These are phyloP conservation scores for Collybia mongolica DNA, from an alignment of 768 basidiomycete species.

Conservation along the genomic window DNA sequence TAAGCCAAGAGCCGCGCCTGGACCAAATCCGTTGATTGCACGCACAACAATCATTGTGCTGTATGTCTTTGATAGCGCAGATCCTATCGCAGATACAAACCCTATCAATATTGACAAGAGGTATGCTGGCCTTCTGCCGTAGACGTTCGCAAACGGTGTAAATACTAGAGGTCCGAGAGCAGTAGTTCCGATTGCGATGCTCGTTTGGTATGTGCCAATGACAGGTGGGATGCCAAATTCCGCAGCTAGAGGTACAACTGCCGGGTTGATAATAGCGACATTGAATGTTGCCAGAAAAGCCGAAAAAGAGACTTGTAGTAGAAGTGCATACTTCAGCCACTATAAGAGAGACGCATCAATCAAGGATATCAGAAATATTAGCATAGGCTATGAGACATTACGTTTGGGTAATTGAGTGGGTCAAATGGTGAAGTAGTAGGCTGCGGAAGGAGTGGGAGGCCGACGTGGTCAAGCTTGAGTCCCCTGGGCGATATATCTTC, in stretches of 20 bases:
- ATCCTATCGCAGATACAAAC: constrained; percentile 30
- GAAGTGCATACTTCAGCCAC: constrained; percentile 35
- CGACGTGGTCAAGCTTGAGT: constrained; percentile 5
- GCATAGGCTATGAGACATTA: constrained; percentile 7
- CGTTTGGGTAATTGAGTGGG: constrained; percentile 40
- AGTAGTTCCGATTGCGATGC: constrained; percentile 32
- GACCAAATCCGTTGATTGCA: constrained; percentile 36
- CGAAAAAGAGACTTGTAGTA: constrained; percentile 29
- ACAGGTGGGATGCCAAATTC: constrained; percentile 35
- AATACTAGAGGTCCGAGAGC: constrained; percentile 35
- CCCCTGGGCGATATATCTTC: no score
- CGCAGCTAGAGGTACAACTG: constrained; percentile 33
- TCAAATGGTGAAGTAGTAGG: constrained; percentile 36
- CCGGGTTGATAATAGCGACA: constrained; percentile 35
- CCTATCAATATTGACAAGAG: constrained; percentile 32
- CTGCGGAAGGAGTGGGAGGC: constrained; percentile 43
- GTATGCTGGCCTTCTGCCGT: constrained; percentile 37
- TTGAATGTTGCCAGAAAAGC: constrained; percentile 37
- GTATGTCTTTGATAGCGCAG: constrained; percentile 29
- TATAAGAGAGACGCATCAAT: constrained; percentile 9
- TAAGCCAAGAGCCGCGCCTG: constrained; percentile 32
- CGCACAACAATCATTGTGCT: constrained; percentile 32
- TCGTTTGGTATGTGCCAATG: constrained; percentile 41
- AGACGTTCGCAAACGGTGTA: constrained; percentile 39
- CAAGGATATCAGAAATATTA: not conserved